These are phyloP conservation scores for Irpex sp. DNA, from an alignment of 1,284 basidiomycete species.

Conservation along the genomic window DNA sequence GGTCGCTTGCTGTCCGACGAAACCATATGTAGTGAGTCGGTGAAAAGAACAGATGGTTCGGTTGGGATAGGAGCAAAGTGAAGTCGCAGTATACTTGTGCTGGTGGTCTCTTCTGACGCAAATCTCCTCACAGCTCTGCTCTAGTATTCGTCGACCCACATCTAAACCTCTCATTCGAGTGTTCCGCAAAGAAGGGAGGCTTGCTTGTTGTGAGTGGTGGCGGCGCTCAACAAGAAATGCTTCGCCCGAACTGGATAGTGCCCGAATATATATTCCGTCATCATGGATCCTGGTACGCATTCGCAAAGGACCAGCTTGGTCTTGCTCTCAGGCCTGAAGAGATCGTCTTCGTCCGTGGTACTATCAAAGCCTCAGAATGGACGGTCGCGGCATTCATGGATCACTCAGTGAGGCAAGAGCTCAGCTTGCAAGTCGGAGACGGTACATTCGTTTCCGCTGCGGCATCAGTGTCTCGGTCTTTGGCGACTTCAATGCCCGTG, in stretches of 20 bases:
- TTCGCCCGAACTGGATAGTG: neutral
- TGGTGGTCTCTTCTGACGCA: neutral
- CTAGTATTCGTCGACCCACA: neutral
- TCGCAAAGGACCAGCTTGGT: neutral
- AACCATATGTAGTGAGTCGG: neutral
- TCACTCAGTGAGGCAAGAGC: slow-evolving; percentile 1
- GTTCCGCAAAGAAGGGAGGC: neutral
- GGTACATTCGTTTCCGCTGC: neutral
- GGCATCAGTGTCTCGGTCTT: neutral
- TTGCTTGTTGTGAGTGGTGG: neutral
- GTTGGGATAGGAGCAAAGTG: neutral
- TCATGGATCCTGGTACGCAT: slow-evolving; percentile 1
- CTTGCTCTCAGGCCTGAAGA: slow-evolving; percentile 2
- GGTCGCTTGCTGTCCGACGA: neutral
- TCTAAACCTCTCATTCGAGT: neutral
- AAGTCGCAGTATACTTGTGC: neutral
- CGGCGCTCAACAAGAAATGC: neutral
- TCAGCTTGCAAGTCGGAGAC: neutral
- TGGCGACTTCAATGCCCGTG: neutral
- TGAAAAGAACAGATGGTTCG: neutral
- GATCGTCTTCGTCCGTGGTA: slow-evolving; percentile 12
- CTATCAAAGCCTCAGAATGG: slow-evolving; percentile 12
- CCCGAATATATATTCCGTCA: neutral
- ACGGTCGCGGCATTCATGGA: slow-evolving; percentile 9
- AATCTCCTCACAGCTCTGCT: neutral